Percentiles rank a stretch among this genome's conserved stretches.
Conservation (phyloP, 352 stramenopile species). For the Globisporangium iwayamae region DNA sequence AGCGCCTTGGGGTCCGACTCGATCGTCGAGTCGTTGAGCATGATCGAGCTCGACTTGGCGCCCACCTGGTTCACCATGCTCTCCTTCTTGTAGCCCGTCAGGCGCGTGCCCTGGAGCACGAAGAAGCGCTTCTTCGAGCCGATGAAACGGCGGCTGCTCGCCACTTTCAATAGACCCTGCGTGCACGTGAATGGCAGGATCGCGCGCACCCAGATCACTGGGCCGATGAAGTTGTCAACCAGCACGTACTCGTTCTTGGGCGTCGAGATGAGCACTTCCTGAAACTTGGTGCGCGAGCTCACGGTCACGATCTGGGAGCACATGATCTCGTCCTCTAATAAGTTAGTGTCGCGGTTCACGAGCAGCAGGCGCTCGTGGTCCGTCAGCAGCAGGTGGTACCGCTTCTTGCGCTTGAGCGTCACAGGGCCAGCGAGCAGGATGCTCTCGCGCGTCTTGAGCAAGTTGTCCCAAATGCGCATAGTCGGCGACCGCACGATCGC, state of each 20-base stretch:
- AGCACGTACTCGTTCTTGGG: slow-evolving; percentile 76
- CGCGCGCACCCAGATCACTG: slow-evolving; percentile 80
- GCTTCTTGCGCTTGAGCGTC: slow-evolving; percentile 82
- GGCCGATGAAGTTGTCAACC: slow-evolving; percentile 83
- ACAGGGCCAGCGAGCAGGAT: slow-evolving; percentile 78
- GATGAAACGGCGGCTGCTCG: slow-evolving; percentile 71
- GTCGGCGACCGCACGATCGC: slow-evolving; percentile 77
- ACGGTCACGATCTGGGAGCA: slow-evolving; percentile 85
- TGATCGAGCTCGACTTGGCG: slow-evolving; percentile 69
- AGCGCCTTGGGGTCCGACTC: slow-evolving; percentile 63
- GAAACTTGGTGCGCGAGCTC: slow-evolving; percentile 74
- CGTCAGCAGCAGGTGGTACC: slow-evolving; percentile 79
- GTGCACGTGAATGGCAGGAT: slow-evolving; percentile 86
- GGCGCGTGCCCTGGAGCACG: slow-evolving; percentile 51
- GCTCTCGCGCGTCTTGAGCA: slow-evolving; percentile 81
- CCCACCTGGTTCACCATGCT: slow-evolving; percentile 66
- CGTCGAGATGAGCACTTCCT: slow-evolving; percentile 72
- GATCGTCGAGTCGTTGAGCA: slow-evolving; percentile 60
- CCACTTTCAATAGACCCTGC: slow-evolving; percentile 77
- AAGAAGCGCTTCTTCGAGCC: slow-evolving; percentile 87
- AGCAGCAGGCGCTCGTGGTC: slow-evolving; percentile 84
- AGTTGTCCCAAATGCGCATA: slow-evolving; percentile 80
- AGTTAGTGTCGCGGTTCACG: slow-evolving; percentile 87
- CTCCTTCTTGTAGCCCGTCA: slow-evolving; percentile 78
- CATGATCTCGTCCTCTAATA: slow-evolving; percentile 88